Conservation (phyloP, 306 rosid genomes). For the Castanea crenata region DNA sequence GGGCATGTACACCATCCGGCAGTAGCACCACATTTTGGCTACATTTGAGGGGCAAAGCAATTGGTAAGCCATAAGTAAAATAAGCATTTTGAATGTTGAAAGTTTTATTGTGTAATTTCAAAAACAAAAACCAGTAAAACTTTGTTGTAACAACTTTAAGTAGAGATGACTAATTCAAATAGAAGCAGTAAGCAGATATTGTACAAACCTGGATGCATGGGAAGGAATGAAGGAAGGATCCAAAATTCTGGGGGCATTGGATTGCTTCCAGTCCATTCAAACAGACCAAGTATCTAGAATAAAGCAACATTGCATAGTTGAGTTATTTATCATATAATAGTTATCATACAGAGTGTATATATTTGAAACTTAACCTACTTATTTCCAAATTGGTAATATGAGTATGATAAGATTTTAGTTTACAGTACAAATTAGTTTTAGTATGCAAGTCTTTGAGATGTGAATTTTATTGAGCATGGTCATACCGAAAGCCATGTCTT, state of each 20-base stretch:
- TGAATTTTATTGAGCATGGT: not conserved
- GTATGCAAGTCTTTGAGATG: not conserved
- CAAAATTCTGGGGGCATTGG: conserved; percentile 91
- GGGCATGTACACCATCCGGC: conserved; percentile 74
- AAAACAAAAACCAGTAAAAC: no score
- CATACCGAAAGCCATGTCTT: conserved; percentile 81
- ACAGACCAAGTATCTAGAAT: conserved; percentile 58
- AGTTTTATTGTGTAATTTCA: not conserved
- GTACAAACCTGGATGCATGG: conserved; percentile 59
- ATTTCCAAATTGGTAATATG: no score
- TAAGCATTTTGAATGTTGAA: not conserved
- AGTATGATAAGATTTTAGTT: no score
- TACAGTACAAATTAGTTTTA: not conserved
- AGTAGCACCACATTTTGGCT: conserved; percentile 91
- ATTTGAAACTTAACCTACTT: no score
- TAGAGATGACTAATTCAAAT: not conserved
- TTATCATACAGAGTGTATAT: not conserved
- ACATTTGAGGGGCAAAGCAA: not conserved
- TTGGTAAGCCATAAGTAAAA: not conserved
- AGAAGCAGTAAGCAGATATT: not conserved
- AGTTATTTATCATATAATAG: not conserved
- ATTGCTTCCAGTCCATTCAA: conserved; percentile 66
- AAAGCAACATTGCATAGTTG: not conserved
- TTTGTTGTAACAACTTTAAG: not conserved
- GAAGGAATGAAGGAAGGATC: conserved; percentile 77